Conservation (phyloP, 208 protist species). For the Herpetomonas tarakana region DNA sequence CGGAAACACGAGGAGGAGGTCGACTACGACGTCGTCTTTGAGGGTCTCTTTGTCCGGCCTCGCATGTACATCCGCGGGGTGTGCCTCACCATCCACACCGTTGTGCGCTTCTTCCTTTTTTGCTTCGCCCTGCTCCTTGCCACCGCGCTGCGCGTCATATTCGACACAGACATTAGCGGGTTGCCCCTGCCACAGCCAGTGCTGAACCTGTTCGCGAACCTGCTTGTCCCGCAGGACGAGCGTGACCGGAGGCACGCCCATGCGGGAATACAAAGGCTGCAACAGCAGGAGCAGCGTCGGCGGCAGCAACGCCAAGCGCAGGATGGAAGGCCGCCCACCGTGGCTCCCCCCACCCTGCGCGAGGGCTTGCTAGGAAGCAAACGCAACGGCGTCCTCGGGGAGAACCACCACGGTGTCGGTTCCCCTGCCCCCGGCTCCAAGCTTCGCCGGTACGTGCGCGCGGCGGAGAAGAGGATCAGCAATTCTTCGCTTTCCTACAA, state of each 20-base stretch:
- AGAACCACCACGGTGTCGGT: no score
- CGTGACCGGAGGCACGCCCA: conserved; percentile 6
- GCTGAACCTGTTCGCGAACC: conserved; percentile 24
- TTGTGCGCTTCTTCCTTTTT: conserved; percentile 40
- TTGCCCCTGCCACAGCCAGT: conserved; percentile 43
- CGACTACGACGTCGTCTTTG: conserved; percentile 12
- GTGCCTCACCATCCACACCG: conserved; percentile 27
- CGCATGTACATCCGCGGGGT: conserved; percentile 24
- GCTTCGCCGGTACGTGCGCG: conserved; percentile 27
- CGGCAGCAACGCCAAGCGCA: no score
- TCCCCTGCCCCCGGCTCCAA: conserved; percentile 17
- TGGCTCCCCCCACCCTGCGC: no score
- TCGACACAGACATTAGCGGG: conserved; percentile 37
- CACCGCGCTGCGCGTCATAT: conserved; percentile 34
- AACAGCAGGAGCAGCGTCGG: neutral
- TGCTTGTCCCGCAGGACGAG: conserved; percentile 33
- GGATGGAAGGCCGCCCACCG: no score
- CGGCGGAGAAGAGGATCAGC: conserved; percentile 23
- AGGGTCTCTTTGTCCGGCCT: conserved; percentile 5
- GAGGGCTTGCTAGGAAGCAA: no score
- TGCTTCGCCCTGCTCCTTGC: conserved; percentile 33
- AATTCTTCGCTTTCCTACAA: conserved; percentile 22
- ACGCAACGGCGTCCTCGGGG: no score
- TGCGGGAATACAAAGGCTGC: conserved; percentile 3
- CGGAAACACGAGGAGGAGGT: neutral